phyloP scores from a whole-genome alignment of 257 asterid genomes.

The Cordia subcordata region DNA sequence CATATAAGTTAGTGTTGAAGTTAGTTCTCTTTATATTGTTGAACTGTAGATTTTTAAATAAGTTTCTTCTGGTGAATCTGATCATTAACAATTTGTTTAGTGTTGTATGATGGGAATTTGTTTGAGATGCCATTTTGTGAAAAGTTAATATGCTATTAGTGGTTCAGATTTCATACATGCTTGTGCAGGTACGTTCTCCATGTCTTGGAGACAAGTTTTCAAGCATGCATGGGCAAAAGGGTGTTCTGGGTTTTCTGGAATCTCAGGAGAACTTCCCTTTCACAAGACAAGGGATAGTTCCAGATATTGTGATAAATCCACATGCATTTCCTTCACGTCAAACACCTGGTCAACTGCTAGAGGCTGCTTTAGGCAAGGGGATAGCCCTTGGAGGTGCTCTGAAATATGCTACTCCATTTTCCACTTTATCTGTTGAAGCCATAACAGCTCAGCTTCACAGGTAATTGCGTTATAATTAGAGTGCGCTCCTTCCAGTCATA shows the following conservation, averaged over 20 bases:
- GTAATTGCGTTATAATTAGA: conserved; percentile 21
- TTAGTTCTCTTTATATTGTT: too few species aligned
- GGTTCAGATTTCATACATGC: conserved; percentile 3
- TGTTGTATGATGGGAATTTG: too few species aligned
- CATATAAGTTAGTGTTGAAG: too few species aligned
- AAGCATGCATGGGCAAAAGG: conserved; percentile 99
- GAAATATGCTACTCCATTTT: conserved; percentile 88
- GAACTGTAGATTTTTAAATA: too few species aligned
- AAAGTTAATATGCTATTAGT: background rate
- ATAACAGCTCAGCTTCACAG: conserved; percentile 78
- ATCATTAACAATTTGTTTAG: too few species aligned
- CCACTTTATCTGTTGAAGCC: conserved; percentile 67
- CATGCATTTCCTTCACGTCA: conserved; percentile 97
- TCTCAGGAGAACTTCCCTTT: conserved; percentile 92
- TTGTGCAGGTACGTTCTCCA: conserved; percentile 83
- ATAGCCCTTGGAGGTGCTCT: conserved; percentile 72
- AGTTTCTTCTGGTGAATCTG: background rate
- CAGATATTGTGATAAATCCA: conserved; percentile 92
- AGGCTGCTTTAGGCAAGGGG: conserved; percentile 89
- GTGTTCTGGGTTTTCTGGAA: conserved; percentile 87
- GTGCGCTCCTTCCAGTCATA: background rate
- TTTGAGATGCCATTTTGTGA: background rate
- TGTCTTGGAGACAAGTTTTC: conserved; percentile 93
- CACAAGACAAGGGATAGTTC: conserved; percentile 80
- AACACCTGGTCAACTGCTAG: conserved; percentile 92